phyloP scores from a whole-genome alignment of 2,329 filamentous ascomycete species.

The Parastagonospora nodorum region DNA sequence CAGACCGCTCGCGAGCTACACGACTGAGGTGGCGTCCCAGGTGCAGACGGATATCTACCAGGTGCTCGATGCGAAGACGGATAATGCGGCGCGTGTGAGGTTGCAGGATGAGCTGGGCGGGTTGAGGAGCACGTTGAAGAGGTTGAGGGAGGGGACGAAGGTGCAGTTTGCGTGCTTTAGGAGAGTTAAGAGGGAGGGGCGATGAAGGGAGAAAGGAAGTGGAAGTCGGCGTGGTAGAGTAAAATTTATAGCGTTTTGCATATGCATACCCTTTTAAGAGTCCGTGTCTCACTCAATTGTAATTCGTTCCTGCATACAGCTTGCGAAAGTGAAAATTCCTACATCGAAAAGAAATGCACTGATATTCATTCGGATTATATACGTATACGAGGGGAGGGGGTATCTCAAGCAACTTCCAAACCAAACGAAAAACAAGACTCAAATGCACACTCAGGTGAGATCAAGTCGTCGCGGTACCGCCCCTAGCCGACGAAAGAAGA shows the following conservation, averaged over 20 bases:
- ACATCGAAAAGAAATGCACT: too few relatives aligned
- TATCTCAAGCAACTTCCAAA: background rate
- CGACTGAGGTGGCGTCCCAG: constrained; percentile 78
- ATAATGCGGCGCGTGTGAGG: constrained; percentile 78
- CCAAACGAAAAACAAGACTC: too few relatives aligned
- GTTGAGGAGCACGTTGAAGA: constrained; percentile 86
- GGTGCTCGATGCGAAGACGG: constrained; percentile 85
- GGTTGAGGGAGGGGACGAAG: constrained; percentile 43
- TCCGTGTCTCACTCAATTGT: too few relatives aligned
- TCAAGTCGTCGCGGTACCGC: constrained; percentile 3
- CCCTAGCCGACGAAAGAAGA: constrained; percentile 25
- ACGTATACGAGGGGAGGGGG: constrained; percentile 3
- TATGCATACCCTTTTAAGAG: background rate
- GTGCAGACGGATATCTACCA: constrained; percentile 90
- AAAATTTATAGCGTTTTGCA: background rate
- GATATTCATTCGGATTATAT: too few relatives aligned
- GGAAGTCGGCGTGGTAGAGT: background rate
- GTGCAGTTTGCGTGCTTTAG: constrained; percentile 46
- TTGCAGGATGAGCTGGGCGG: constrained; percentile 88
- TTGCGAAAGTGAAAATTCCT: too few relatives aligned
- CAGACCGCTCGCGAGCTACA: constrained; percentile 93
- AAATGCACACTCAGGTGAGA: too few relatives aligned
- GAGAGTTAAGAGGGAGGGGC: constrained; percentile 28
- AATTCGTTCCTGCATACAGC: too few relatives aligned
- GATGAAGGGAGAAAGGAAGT: background rate